Evolutionary conservation across 2,329 filamentous ascomycete genomes (phyloP), one percentile per base, ranked within the genome.

Genomic region (Aspergillus sp.): DNA sequence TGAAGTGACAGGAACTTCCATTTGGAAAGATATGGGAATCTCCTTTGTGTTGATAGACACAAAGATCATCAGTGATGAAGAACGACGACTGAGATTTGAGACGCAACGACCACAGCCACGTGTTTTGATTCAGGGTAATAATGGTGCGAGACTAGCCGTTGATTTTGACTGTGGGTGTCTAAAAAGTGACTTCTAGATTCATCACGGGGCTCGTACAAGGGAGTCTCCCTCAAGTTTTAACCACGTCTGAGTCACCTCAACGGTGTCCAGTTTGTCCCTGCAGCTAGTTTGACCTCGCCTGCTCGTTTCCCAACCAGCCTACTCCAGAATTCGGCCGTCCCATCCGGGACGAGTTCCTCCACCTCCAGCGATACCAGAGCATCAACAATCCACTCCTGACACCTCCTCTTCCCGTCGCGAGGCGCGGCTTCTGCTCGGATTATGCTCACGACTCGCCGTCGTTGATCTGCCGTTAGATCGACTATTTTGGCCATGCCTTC

Each of bases 351-450:
- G 4, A 72, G 46, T n/a, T 71, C 68, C 34, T 72, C 67, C 17
- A 71, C 66, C 55, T 72, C 70, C 45, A 72, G 56, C 5, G 67
- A 61, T 22, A 72, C 51, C 53, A 72, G 60, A 1, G 67, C 62
- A 53, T 67, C 66, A 56, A 71, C 68, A 19, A 66, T 59, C 69
- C 70, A 72, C 57, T 72, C 67, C 61, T 72, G 71, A 38, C 69
- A 71, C 30, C 62, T 64, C 17, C 60, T 34, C 28, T 43, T 62
- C 7, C 68, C 67, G 57, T 72, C 63, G 34, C 57, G 63, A 1
- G 71, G 69, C 4, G 69, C 65, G 15, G 60, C 58, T 47, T 68
- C 66, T 9, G 57, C 56, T 17, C 60, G 61, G 6, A 72, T 67
- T 4, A 70, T 51, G 41, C 58, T 52, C 8, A 71, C 68, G 1